These are phyloP conservation scores for Scedosporium boydii DNA, from an alignment of 2,329 filamentous ascomycete genomes.

Conservation along the genomic window DNA sequence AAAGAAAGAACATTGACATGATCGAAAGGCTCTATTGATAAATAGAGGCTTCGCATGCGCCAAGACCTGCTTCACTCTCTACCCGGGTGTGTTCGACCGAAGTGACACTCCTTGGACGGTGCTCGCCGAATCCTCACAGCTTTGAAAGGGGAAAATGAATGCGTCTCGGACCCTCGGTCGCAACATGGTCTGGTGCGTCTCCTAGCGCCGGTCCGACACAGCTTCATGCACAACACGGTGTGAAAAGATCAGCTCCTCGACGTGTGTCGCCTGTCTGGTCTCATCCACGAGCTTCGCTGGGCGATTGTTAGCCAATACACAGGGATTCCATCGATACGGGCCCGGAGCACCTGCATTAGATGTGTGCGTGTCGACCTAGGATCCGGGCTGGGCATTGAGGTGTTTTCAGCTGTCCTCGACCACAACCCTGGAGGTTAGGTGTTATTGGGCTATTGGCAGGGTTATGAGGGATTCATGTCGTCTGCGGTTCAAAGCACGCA, in stretches of 20 bases:
- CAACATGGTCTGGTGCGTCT: too few species aligned
- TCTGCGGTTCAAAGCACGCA: not conserved
- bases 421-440: not conserved
- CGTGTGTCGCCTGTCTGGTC: not conserved
- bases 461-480: too few species aligned
- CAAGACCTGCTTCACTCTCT: not conserved
- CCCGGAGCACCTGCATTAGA: not conserved
- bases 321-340: not conserved
- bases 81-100: not conserved
- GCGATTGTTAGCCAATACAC: not conserved
- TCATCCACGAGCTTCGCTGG: not conserved
- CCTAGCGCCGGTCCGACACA: not conserved
- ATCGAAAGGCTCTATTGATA: not conserved
- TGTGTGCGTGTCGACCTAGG: not conserved
- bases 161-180: too few species aligned
- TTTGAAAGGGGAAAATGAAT: not conserved
- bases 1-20: not conserved
- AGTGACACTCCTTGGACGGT: not conserved
- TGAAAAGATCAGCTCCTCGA: not conserved
- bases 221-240: not conserved
- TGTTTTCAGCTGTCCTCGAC: not conserved
- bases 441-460: too few species aligned
- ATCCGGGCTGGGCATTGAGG: not conserved
- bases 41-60: not conserved
- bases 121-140: not conserved